Conservation (phyloP, 176 grass and related monocot genomes). For the Phoenix roebelenii region DNA sequence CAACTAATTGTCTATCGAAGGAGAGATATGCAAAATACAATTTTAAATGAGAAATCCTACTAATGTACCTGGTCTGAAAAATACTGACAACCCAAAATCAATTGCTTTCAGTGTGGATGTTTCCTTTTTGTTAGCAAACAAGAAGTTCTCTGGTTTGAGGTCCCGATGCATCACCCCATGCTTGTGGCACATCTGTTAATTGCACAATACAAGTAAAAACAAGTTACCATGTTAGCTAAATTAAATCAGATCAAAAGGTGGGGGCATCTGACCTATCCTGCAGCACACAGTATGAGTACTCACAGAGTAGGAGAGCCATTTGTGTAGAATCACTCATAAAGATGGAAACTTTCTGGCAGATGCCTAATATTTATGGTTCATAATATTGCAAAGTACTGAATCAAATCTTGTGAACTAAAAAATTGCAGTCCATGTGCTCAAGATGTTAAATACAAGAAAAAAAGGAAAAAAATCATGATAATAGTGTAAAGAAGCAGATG, state of each 20-base stretch:
- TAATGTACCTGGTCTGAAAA: conserved; percentile 66
- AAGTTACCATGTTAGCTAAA: background rate
- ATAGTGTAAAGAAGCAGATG: background rate
- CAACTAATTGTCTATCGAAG: too few relatives aligned
- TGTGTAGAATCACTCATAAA: too few relatives aligned
- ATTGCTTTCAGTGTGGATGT: conserved; percentile 62
- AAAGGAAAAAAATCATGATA: too few relatives aligned
- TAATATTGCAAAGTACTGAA: too few relatives aligned
- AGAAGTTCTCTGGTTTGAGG: conserved; percentile 90
- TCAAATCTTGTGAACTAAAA: too few relatives aligned
- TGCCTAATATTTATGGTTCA: too few relatives aligned
- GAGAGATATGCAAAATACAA: background rate
- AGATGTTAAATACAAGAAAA: too few relatives aligned
- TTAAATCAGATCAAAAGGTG: background rate
- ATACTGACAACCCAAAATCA: conserved; percentile 87
- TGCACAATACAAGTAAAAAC: conserved; percentile 3
- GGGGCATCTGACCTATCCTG: background rate
- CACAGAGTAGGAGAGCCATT: too few relatives aligned
- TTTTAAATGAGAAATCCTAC: background rate
- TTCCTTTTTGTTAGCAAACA: conserved; percentile 90
- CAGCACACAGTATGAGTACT: background rate
- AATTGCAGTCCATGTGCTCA: too few relatives aligned
- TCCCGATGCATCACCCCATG: conserved; percentile 90
- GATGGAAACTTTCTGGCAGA: too few relatives aligned
- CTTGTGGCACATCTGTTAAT: conserved; percentile 68